phyloP scores from a whole-genome alignment of 306 rosid genomes.

The Inga oerstediana region DNA sequence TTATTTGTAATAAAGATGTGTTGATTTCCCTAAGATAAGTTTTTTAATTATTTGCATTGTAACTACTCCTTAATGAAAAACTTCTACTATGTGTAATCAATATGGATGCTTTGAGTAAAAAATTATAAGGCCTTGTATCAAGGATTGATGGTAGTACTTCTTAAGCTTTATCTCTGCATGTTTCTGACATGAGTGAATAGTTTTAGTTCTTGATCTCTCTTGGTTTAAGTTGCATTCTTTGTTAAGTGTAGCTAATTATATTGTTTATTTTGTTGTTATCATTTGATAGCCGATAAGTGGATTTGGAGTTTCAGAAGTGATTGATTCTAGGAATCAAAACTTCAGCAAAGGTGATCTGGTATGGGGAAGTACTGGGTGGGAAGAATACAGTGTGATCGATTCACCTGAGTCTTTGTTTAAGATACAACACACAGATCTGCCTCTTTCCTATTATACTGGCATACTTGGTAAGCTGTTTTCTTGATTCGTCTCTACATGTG shows the following conservation, averaged over 20 bases:
- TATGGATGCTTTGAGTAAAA: no score
- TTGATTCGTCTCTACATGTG: neutral
- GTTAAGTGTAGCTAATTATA: neutral
- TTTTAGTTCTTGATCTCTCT: no score
- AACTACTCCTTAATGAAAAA: no score
- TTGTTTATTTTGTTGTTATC: neutral
- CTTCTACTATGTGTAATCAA: no score
- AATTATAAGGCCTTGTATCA: no score
- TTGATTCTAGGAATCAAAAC: conserved; percentile 15
- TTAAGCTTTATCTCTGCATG: neutral
- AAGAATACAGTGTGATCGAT: conserved; percentile 33
- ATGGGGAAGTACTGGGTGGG: conserved; percentile 6
- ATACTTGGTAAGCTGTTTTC: conserved; percentile 43
- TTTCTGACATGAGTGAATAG: neutral
- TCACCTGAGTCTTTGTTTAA: conserved; percentile 32
- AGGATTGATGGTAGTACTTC: neutral
- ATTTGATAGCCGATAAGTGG: conserved; percentile 49
- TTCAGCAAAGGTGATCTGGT: conserved; percentile 21
- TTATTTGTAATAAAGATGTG: no score
- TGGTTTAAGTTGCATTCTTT: neutral
- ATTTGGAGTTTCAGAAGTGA: conserved; percentile 36
- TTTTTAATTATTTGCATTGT: no score
- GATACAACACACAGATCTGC: conserved; percentile 46
- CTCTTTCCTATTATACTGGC: conserved; percentile 59
- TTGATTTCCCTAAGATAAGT: no score